Conservation (phyloP, 2,329 filamentous ascomycete species). For the Eutypa lata region DNA sequence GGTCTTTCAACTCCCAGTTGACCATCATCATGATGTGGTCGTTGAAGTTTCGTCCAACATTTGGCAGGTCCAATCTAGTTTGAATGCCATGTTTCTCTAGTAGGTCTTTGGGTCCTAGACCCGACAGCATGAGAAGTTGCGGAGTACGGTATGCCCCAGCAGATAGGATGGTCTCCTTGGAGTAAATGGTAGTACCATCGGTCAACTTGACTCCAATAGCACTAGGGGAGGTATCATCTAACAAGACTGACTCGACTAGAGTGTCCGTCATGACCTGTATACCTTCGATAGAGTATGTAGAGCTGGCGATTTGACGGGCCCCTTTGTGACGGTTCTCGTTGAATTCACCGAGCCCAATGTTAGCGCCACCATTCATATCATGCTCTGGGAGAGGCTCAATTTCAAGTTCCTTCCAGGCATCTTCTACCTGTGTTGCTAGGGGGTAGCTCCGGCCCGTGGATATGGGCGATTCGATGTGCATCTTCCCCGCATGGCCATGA, state of each 20-base stretch:
- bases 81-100: conserved; percentile 13
- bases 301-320: conserved; percentile 12
- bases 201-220: conserved; percentile 11
- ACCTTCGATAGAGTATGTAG: conserved; percentile 7
- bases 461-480: conserved; percentile 25
- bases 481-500: conserved; percentile 35
- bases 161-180: conserved; percentile 10
- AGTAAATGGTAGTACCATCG: conserved; percentile 8
- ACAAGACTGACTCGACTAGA: conserved; percentile 11
- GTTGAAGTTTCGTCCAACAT: conserved; percentile 17
- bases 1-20: conserved; percentile 21
- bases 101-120: conserved; percentile 11
- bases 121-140: conserved; percentile 19
- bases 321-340: conserved; percentile 19
- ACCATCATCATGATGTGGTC: conserved; percentile 17
- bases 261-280: conserved; percentile 13
- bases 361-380: conserved; percentile 15
- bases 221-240: conserved; percentile 3
- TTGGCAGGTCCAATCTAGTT: conserved; percentile 9
- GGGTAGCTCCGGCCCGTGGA: conserved; percentile 33
- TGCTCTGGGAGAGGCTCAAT: conserved; percentile 12
- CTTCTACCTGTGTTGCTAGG: conserved; percentile 28
- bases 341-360: conserved; percentile 21
- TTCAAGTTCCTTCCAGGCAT: conserved; percentile 35
- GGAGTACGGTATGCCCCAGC: conserved; percentile 16